Conservation (phyloP, 1,284 basidiomycete genomes). For the Cutaneotrichosporon curvatum region DNA sequence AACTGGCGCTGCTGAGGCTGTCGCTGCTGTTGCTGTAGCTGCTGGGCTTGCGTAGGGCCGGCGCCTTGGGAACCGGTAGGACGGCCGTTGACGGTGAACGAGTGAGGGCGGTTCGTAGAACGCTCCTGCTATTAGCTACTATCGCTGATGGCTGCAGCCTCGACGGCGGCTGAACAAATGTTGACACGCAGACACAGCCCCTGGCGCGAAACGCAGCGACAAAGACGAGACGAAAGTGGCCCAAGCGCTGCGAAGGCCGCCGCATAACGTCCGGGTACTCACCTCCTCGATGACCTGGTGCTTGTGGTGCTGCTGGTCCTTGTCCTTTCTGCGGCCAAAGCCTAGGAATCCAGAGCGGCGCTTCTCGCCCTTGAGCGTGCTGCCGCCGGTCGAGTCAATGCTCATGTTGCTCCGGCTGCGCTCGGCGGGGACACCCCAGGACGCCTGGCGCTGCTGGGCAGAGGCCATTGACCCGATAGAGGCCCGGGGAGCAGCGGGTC, state of each 20-base stretch:
- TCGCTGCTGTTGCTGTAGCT: not conserved
- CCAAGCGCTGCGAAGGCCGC: not conserved
- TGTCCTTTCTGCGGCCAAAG: constrained; percentile 18
- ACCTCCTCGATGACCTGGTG: constrained; percentile 3
- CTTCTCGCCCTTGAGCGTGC: constrained; percentile 9
- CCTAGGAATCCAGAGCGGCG: constrained; percentile 18
- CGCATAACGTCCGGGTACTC: not conserved
- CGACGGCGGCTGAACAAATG: no score
- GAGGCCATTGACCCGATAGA: constrained; percentile 12
- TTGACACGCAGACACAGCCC: no score
- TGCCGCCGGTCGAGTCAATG: constrained; percentile 7
- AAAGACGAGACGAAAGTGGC: not conserved
- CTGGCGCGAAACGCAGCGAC: no score
- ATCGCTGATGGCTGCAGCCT: no score
- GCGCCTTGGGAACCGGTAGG: not conserved
- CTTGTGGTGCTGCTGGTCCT: constrained; percentile 1
- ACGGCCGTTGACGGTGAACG: constrained; percentile 10
- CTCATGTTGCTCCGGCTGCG: constrained; percentile 9
- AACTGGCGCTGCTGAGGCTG: not conserved
- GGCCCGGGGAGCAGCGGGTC: constrained; percentile 4
- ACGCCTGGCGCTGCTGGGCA: constrained; percentile 2
- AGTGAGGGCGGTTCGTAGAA: not conserved
- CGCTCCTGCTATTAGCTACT: no score
- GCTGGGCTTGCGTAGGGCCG: not conserved
- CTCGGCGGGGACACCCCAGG: constrained; percentile 1